Conservation (phyloP, 2,329 filamentous ascomycete species). For the Sphaerulina musiva region DNA sequence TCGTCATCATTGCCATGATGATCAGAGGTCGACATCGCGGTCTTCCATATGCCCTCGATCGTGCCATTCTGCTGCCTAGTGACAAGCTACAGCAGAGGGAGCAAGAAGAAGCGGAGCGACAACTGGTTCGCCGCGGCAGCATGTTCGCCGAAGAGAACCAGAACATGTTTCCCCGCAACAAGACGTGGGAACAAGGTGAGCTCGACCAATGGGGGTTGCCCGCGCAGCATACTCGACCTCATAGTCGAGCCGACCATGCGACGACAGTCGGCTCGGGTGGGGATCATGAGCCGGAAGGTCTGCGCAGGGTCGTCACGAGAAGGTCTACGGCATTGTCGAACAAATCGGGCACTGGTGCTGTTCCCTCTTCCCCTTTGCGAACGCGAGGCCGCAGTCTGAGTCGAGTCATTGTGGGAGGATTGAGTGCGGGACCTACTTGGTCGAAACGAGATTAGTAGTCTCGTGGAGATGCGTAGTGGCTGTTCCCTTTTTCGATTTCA, state of each 20-base stretch:
- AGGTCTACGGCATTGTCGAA: conserved; percentile 15
- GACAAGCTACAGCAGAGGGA: conserved; percentile 59
- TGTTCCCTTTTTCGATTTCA: no score
- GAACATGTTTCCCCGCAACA: conserved; percentile 10
- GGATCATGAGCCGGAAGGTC: conserved; percentile 11
- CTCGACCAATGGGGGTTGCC: conserved; percentile 28
- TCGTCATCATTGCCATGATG: conserved; percentile 62
- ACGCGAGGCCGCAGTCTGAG: conserved; percentile 23
- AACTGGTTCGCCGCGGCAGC: conserved; percentile 27
- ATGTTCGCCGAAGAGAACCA: conserved; percentile 20
- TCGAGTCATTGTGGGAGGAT: conserved; percentile 23
- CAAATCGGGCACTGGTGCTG: neutral
- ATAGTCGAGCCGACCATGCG: conserved; percentile 9
- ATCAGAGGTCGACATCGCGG: conserved; percentile 60
- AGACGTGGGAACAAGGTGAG: conserved; percentile 24
- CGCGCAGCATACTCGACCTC: conserved; percentile 19
- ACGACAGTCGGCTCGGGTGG: conserved; percentile 19
- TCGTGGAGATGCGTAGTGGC: neutral
- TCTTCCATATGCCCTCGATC: conserved; percentile 60
- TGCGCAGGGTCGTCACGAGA: conserved; percentile 14
- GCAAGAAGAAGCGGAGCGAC: conserved; percentile 36
- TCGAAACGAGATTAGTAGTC: conserved; percentile 22
- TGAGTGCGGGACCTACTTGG: conserved; percentile 28
- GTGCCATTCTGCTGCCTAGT: conserved; percentile 61
- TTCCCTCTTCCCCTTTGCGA: conserved; percentile 11